Base-by-base conservation (phyloP, 306 rosid species). In the Alnus glutinosa region DNA sequence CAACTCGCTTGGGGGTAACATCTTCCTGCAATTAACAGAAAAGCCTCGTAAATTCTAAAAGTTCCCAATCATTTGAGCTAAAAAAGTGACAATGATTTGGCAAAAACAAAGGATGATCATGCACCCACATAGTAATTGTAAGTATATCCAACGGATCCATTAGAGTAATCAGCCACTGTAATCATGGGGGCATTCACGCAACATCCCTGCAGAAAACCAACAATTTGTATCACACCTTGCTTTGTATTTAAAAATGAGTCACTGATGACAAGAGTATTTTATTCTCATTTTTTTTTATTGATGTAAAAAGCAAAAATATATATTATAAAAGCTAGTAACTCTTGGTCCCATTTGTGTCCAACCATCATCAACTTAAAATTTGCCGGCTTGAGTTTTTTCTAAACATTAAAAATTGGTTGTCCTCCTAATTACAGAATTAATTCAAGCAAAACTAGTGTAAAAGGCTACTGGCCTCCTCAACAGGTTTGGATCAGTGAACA, bases 181-280 rank as follows among this genome's bases (percentile, higher is more conserved):
- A 96, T 91, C 99, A 96, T 96, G 55, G 99, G 98, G 68, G 99
- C 99, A 77, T 96, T 96, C 74, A 96, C 99, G 75, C 98, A 96
- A 81, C 90, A 91, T 74, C 99, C 99, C 99, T 96, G 88, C 86
- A 85, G 68, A 75, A 80, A 49, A 82, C 54, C 71, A 85, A 79
- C 36, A 75, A 55, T 55, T 82, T 71, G 74, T 28, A 62, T 81
- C 57, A 52, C 55, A 68, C 32, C 51, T 16, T 42, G 51, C 30
- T 42, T 42, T 36, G 72, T n/a, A 9, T n/a, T 42, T 9, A 46
- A 68, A 16, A n/a, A 42, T 68, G 30, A 68, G 49, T 18, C 32
- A 7, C 28, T 18, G 37, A 10, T 42, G 51, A 68, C 23, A 68
- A 28, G 9, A 28, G 10, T 9, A 59, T 28, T 5, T 54, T 54